Evolutionary conservation across 2,329 filamentous ascomycete genomes (phyloP).

Genomic region (Venturia pyrina): DNA sequence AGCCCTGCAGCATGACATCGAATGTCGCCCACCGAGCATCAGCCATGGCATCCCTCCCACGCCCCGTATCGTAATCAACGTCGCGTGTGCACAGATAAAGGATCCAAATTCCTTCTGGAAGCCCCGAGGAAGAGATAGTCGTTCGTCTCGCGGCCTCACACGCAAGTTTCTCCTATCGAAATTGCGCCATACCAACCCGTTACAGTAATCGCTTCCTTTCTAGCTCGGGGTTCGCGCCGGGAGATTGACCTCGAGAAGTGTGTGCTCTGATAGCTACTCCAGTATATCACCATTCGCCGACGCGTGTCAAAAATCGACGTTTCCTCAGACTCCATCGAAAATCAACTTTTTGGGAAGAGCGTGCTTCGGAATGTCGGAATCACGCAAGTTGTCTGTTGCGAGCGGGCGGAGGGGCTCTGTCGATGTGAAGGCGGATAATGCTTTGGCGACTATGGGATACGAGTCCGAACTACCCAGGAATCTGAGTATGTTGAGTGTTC

Average conservation of each 20-base stretch:
- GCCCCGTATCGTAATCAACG: background rate
- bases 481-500: conserved; percentile 58
- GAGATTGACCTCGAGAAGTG: background rate
- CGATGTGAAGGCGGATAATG: conserved; percentile 45
- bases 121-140: background rate
- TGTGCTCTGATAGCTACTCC: background rate
- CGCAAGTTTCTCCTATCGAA: background rate
- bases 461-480: conserved; percentile 55
- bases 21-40: background rate
- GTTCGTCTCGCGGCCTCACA: background rate
- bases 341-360: background rate
- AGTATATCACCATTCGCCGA: background rate
- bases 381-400: background rate
- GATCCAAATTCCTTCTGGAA: background rate
- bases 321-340: background rate
- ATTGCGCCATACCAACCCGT: background rate
- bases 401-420: conserved; percentile 11
- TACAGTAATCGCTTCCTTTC: background rate
- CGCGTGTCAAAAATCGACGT: background rate
- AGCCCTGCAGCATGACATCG: background rate
- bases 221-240: background rate
- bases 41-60: background rate
- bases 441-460: conserved; percentile 58
- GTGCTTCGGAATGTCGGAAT: background rate
- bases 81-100: background rate